These are phyloP conservation scores for Botryotinia convoluta DNA, from an alignment of 2,329 filamentous ascomycete species.

Conservation along the genomic window DNA sequence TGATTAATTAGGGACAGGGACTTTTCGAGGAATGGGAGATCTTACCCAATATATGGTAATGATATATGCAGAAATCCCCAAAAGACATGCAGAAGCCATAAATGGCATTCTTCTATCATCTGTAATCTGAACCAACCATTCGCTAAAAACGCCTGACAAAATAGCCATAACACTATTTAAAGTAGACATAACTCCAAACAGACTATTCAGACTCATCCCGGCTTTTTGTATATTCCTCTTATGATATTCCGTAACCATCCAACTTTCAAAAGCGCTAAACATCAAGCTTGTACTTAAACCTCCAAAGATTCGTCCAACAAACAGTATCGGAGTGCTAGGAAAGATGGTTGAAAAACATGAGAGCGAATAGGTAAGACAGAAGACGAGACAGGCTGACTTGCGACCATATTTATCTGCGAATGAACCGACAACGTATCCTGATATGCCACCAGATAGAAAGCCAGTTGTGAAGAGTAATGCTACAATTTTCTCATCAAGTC, in stretches of 20 bases:
- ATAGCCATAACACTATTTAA: slow-evolving; percentile 57
- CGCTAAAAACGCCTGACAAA: slow-evolving; percentile 50
- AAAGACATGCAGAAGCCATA: slow-evolving; percentile 45
- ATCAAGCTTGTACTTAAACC: slow-evolving; percentile 56
- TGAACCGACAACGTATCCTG: slow-evolving; percentile 37
- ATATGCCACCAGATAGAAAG: slow-evolving; percentile 37
- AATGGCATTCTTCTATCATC: slow-evolving; percentile 54
- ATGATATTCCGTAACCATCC: slow-evolving; percentile 59
- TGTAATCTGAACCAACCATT: slow-evolving; percentile 48
- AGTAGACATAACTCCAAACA: slow-evolving; percentile 53
- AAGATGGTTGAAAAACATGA: slow-evolving; percentile 53
- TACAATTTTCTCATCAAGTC: slow-evolving; percentile 34
- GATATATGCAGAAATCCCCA: slow-evolving; percentile 45
- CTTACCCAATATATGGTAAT: slow-evolving; percentile 52
- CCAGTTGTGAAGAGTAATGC: slow-evolving; percentile 38
- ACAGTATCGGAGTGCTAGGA: slow-evolving; percentile 44
- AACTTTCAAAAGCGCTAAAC: slow-evolving; percentile 59
- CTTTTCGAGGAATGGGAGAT: not conserved
- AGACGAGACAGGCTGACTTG: slow-evolving; percentile 51
- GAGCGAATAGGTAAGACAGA: slow-evolving; percentile 52
- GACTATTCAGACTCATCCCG: slow-evolving; percentile 46
- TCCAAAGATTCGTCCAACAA: slow-evolving; percentile 52
- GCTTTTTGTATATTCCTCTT: slow-evolving; percentile 44
- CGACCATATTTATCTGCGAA: slow-evolving; percentile 41
- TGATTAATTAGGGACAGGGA: not conserved